These are phyloP conservation scores for Chenopodium quinoa DNA, from an alignment of 148 eudicot genomes.

Conservation along the genomic window DNA sequence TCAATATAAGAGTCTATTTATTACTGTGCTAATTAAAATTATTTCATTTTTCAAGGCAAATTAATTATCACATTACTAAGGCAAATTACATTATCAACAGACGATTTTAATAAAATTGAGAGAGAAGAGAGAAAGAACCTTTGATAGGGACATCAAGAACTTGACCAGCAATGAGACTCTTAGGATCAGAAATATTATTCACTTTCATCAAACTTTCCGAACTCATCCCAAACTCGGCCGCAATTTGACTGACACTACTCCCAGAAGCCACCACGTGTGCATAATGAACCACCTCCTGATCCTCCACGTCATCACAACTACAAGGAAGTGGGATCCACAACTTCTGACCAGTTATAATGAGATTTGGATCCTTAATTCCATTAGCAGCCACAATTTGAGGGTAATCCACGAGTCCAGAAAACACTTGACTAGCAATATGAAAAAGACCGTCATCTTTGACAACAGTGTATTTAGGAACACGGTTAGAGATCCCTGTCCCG, in stretches of 20 bases:
- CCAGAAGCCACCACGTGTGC: slow-evolving; percentile 52
- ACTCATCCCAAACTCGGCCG: slow-evolving; percentile 41
- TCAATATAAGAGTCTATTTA: too few relatives aligned
- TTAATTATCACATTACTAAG: too few relatives aligned
- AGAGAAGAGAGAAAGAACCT: slow-evolving; percentile 38
- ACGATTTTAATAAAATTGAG: background rate
- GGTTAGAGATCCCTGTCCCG: slow-evolving; percentile 51
- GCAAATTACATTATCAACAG: background rate
- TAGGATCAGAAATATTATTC: slow-evolving; percentile 47
- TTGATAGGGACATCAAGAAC: slow-evolving; percentile 80
- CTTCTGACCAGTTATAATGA: slow-evolving; percentile 42
- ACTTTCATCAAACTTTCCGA: slow-evolving; percentile 39
- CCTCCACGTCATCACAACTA: slow-evolving; percentile 82
- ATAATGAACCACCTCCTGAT: slow-evolving; percentile 62
- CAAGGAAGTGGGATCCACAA: slow-evolving; percentile 87
- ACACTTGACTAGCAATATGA: slow-evolving; percentile 51
- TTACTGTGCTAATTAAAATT: too few relatives aligned
- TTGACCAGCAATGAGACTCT: slow-evolving; percentile 48
- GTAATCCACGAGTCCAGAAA: slow-evolving; percentile 46
- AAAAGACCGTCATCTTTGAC: slow-evolving; percentile 46
- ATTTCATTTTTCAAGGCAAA: too few relatives aligned
- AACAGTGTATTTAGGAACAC: slow-evolving; percentile 50
- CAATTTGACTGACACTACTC: slow-evolving; percentile 47
- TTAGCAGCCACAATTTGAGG: slow-evolving; percentile 54
- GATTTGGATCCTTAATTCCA: slow-evolving; percentile 31